phyloP scores from a whole-genome alignment of 768 basidiomycete species.

The Mycena maculata region DNA sequence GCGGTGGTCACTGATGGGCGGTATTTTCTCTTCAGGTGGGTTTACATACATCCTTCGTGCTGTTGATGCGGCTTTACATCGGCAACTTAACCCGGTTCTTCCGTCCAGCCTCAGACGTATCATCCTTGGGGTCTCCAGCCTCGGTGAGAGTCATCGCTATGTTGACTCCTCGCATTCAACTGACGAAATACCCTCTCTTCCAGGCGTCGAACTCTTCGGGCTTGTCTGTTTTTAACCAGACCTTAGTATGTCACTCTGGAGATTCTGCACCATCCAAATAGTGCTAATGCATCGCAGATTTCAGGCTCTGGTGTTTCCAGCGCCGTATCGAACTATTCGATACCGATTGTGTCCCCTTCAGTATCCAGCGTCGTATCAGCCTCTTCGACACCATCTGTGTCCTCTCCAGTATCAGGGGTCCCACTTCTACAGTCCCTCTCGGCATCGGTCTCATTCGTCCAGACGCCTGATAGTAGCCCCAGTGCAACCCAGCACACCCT shows the following conservation, averaged over 20 bases:
- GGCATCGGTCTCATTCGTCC: neutral
- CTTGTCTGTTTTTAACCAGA: slow-evolving; percentile 1
- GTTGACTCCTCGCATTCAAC: neutral
- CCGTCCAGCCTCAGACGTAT: slow-evolving; percentile 23
- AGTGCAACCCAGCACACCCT: neutral
- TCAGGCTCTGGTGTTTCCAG: neutral
- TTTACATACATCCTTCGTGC: neutral
- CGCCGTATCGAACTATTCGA: slow-evolving; percentile 2
- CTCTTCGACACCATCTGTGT: slow-evolving; percentile 15
- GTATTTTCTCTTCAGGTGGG: slow-evolving; percentile 24
- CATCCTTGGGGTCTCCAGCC: slow-evolving; percentile 5
- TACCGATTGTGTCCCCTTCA: slow-evolving; percentile 5
- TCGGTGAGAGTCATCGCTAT: slow-evolving; percentile 7
- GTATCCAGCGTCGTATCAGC: neutral
- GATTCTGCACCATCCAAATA: neutral
- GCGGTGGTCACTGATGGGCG: slow-evolving; percentile 18
- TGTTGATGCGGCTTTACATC: slow-evolving; percentile 24
- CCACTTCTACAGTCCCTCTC: neutral
- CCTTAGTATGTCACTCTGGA: neutral
- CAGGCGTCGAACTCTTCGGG: slow-evolving; percentile 8
- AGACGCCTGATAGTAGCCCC: neutral
- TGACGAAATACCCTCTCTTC: neutral
- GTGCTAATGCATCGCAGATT: slow-evolving; percentile 4
- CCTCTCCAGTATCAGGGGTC: neutral
- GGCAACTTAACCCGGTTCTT: slow-evolving; percentile 19